These are phyloP conservation scores for Xenoacremonium recifei DNA, from an alignment of 2,329 filamentous ascomycete genomes.

Conservation along the genomic window DNA sequence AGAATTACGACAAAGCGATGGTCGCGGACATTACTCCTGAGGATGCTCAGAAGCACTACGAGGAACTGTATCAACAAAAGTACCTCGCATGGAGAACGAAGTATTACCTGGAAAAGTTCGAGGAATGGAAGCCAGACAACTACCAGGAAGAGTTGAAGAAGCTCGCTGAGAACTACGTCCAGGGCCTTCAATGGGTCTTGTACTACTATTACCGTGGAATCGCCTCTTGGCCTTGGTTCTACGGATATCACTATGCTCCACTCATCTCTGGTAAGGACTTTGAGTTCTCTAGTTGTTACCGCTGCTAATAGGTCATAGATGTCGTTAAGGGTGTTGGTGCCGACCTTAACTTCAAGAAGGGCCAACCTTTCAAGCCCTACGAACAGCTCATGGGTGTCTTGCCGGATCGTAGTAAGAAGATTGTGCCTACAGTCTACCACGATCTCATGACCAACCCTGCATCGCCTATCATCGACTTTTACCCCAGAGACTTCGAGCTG, in stretches of 20 bases:
- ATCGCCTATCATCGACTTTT: conserved; percentile 97
- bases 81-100: conserved; percentile 92
- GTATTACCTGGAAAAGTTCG: conserved; percentile 88
- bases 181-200: conserved; percentile 96
- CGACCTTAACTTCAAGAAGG: conserved; percentile 87
- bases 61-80: conserved; percentile 85
- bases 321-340: conserved; percentile 84
- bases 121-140: conserved; percentile 78
- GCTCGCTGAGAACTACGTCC: conserved; percentile 93
- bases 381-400: conserved; percentile 98
- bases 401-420: conserved; percentile 94
- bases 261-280: conserved; percentile 74
- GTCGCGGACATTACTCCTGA: conserved; percentile 77
- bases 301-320: conserved; percentile 57
- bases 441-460: conserved; percentile 87
- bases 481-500: conserved; percentile 92
- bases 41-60: conserved; percentile 74
- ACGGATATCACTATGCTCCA: conserved; percentile 92
- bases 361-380: conserved; percentile 91
- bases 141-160: conserved; percentile 73
- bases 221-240: conserved; percentile 98
- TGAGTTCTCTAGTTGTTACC: conserved; percentile 31
- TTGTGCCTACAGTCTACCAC: conserved; percentile 85
- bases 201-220: conserved; percentile 98
- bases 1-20: conserved; percentile 86